Conservation (phyloP, 768 basidiomycete species). For the Amylocystis lapponica region DNA sequence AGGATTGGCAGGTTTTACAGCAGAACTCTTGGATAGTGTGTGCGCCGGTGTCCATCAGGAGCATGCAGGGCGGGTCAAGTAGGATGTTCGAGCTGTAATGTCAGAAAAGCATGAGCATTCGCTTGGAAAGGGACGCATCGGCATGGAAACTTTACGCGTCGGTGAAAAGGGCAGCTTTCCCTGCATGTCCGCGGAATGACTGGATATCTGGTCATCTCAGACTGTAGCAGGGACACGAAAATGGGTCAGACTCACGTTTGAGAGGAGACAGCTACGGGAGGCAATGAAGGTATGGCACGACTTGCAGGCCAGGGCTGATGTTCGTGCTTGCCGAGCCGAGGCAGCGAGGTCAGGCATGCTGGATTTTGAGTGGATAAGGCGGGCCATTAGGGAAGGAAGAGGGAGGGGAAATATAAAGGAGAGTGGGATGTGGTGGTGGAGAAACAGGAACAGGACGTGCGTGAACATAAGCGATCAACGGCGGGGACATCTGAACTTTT, state of each 20-base stretch:
- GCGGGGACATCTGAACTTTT: too few relatives aligned
- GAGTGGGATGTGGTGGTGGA: too few relatives aligned
- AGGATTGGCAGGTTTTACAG: slow-evolving; percentile 43
- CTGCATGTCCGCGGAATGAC: slow-evolving; percentile 49
- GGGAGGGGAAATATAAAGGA: too few relatives aligned
- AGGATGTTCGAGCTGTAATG: slow-evolving; percentile 45
- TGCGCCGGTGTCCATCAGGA: slow-evolving; percentile 58
- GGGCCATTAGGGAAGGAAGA: too few relatives aligned
- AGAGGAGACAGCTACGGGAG: neutral
- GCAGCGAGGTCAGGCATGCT: neutral
- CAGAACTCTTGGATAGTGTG: slow-evolving; percentile 55
- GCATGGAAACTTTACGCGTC: slow-evolving; percentile 38
- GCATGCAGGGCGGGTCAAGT: slow-evolving; percentile 38
- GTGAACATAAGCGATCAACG: too few relatives aligned
- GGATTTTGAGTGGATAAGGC: neutral
- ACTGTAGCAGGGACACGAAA: neutral
- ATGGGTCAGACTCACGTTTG: too few relatives aligned
- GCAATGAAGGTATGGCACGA: neutral
- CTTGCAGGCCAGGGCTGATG: neutral
- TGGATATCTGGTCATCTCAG: slow-evolving; percentile 18
- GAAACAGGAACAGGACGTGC: too few relatives aligned
- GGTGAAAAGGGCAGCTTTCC: slow-evolving; percentile 54
- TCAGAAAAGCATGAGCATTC: neutral
- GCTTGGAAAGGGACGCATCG: neutral
- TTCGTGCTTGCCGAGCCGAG: neutral